Evolutionary conservation across 345 rosid genomes (phyloP), one percentile per base, ranked within the genome.

Genomic region (Aquilaria sinensis): DNA sequence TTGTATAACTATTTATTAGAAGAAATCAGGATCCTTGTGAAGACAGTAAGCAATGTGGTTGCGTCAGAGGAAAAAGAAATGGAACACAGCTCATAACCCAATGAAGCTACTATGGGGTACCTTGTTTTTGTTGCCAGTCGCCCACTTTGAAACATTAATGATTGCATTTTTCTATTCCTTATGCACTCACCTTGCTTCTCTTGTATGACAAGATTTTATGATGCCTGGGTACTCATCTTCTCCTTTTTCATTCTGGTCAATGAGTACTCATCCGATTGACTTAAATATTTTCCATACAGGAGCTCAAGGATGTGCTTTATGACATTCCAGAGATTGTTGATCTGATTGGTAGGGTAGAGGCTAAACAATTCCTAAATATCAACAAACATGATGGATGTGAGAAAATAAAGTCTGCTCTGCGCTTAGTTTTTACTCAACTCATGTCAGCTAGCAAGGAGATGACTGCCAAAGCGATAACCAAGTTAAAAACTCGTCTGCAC

Each of bases 281-380:
- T 23, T 73, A 30, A 12, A 34, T 51, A 15, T 53, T 4, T 60
- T 60, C 13, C 63, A 30, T 61, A 31, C 84, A 95, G 99, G 99
- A 95, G 79, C 96, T 95, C 64, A 89, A 84, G 78, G 70, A 66
- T 56, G 87, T 91, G 58, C 80, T 95, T 78, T 77, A 75, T 47
- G 80, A 72, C 69, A 74, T 89, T 67, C 96, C 96, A 2, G 99
- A 95, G 84, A 79, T 95, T 3, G 83, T 81, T 47, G 89, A 95
- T 69, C 69, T 95, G 72, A 81, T 95, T 70, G 96, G 93, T 29
- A 70, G 57, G 54, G 77, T 67, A 70, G 90, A 80, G 56, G 81
- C 81, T 51, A 77, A 75, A 69, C 75, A 75, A 77, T 69, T 80
- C 47, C 68, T 81, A 51, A 58, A 74, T 61, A 62, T 87, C 64